Conservation (phyloP, 2,329 filamentous ascomycete genomes). For the Verticillium dahliae region DNA sequence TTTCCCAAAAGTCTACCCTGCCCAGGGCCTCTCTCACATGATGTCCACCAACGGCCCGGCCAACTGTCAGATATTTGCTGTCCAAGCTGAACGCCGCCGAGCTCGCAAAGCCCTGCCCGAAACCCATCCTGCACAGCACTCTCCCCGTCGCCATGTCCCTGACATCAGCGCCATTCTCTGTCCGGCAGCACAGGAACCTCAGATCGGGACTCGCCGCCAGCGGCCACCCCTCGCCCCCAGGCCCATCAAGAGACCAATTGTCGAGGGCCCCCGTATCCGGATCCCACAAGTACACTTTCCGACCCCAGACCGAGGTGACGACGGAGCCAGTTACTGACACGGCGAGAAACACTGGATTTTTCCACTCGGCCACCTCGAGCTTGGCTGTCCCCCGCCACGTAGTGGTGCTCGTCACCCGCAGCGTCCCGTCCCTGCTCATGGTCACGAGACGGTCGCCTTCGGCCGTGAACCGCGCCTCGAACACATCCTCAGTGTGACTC, state of each 20-base stretch:
- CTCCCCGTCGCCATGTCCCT: conserved; percentile 7
- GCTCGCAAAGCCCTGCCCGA: conserved; percentile 7
- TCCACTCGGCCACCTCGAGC: conserved; percentile 8
- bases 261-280: conserved; percentile 3
- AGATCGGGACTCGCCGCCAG: conserved; percentile 8
- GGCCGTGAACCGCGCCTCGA: conserved; percentile 9
- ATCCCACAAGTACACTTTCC: conserved; percentile 8
- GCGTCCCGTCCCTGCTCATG: conserved; percentile 7
- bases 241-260: conserved; percentile 7
- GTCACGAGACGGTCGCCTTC: conserved; percentile 3
- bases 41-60: neutral
- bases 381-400: conserved; percentile 6
- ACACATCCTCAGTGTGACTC: conserved; percentile 9
- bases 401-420: conserved; percentile 4
- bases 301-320: conserved; percentile 6
- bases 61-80: neutral
- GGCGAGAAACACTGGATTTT: conserved; percentile 7
- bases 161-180: conserved; percentile 8
- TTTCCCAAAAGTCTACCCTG: conserved; percentile 1
- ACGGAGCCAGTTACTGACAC: neutral
- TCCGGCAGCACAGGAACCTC: conserved; percentile 7
- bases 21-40: neutral
- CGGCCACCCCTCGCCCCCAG: conserved; percentile 7
- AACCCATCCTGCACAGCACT: conserved; percentile 4
- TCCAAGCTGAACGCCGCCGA: conserved; percentile 2